A percentile compares a stretch with the other conserved stretches of the same genome.
Evolutionary conservation across 2,329 filamentous ascomycete species (phyloP).

Genomic region (Aspergillus tanneri): DNA sequence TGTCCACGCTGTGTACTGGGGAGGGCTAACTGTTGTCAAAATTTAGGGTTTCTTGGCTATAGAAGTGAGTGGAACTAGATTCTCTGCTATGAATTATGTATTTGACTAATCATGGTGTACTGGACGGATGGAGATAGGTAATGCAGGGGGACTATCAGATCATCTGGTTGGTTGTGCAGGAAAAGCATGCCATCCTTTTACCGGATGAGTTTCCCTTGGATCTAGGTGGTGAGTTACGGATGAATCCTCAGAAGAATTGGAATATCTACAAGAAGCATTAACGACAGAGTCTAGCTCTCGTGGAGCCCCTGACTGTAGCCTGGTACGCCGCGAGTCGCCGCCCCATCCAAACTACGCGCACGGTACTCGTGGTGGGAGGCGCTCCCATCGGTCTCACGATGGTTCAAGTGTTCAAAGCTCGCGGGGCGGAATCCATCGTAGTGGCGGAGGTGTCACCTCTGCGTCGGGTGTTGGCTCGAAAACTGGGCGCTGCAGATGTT

Average conservation of each 20-base stretch:
- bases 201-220: constrained; percentile 25
- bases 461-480: constrained; percentile 53
- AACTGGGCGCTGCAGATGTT: constrained; percentile 57
- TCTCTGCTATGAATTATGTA: constrained; percentile 36
- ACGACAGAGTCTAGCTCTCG: constrained; percentile 46
- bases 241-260: no score
- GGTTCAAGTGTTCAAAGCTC: constrained; percentile 57
- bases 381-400: constrained; percentile 63
- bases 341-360: constrained; percentile 45
- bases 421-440: constrained; percentile 55
- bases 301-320: constrained; percentile 63
- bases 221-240: constrained; percentile 24
- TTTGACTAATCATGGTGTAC: no score
- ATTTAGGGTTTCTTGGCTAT: constrained; percentile 54
- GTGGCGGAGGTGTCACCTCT: constrained; percentile 56
- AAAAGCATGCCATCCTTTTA: constrained; percentile 22
- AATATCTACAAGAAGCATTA: background rate
- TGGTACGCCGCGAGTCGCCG: constrained; percentile 61
- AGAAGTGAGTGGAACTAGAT: constrained; percentile 33
- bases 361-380: constrained; percentile 58
- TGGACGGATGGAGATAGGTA: constrained; percentile 18
- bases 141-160: constrained; percentile 31
- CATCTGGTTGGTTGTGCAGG: constrained; percentile 25
- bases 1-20: constrained; percentile 57
- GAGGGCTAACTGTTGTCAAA: constrained; percentile 59